Percentiles rank a stretch among this genome's conserved stretches.
Evolutionary conservation across 169 alveolate genomes (phyloP).

Genomic region (Plasmodium yoelii): DNA sequence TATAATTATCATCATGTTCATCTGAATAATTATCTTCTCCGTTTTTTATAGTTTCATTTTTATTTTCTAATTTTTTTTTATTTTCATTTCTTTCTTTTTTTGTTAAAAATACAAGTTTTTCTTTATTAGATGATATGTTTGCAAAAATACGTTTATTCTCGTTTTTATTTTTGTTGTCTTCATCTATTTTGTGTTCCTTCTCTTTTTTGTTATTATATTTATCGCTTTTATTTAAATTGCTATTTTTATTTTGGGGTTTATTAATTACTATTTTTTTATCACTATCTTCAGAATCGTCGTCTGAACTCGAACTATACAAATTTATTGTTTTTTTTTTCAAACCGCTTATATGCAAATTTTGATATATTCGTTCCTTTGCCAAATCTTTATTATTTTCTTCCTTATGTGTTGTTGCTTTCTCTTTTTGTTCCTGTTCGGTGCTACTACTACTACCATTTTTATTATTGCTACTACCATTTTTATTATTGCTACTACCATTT

Average conservation of each 20-base stretch:
- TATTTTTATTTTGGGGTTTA: not conserved
- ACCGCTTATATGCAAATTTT: not conserved
- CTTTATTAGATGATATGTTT: conserved; percentile 7
- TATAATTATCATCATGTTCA: conserved; percentile 14
- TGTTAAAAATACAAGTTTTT: conserved; percentile 79
- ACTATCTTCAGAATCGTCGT: not conserved
- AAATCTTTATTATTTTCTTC: not conserved
- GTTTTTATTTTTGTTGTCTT: not conserved
- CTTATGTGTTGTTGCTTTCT: not conserved
- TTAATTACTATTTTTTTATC: not conserved
- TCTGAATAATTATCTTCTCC: conserved; percentile 49
- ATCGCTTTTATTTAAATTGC: not conserved
- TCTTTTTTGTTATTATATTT: conserved; percentile 8
- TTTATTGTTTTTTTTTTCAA: not conserved
- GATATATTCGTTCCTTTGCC: not conserved
- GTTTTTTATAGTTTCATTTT: conserved; percentile 22
- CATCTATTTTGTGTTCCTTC: not conserved
- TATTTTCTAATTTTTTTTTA: conserved; percentile 72
- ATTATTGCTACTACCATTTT: no score
- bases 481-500: no score
- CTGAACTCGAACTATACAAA: not conserved
- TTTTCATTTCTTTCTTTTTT: conserved; percentile 81
- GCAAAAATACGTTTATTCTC: conserved; percentile 60
- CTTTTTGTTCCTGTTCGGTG: conserved; percentile 4
- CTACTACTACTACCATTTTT: not conserved